Percentiles rank a stretch among this genome's conserved stretches.
These are phyloP conservation scores for Nothophaeocryptopus gaeumannii DNA, from an alignment of 2,329 filamentous ascomycete genomes.

Conservation along the genomic window DNA sequence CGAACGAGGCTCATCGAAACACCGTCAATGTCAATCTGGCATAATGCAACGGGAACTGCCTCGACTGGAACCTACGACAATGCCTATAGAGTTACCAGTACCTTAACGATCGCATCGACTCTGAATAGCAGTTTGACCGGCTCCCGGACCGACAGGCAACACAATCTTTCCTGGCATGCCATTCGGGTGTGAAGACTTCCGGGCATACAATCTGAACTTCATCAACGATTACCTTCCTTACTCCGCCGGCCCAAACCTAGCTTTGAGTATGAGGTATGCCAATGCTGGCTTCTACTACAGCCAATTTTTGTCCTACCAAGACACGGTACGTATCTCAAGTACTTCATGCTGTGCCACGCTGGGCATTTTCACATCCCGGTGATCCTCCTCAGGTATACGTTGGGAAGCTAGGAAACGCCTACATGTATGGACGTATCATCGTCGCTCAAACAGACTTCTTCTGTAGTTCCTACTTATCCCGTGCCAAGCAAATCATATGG, in stretches of 20 bases:
- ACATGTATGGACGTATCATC: constrained; percentile 60
- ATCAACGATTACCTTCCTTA: constrained; percentile 57
- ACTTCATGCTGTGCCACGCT: background rate
- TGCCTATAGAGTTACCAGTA: constrained; percentile 59
- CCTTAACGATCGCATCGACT: constrained; percentile 62
- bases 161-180: constrained; percentile 60
- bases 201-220: constrained; percentile 66
- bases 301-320: constrained; percentile 66
- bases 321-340: constrained; percentile 52
- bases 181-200: constrained; percentile 62
- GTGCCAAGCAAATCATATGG: background rate
- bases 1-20: constrained; percentile 49
- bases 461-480: constrained; percentile 31
- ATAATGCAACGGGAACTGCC: constrained; percentile 52
- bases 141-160: constrained; percentile 59
- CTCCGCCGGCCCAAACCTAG: constrained; percentile 57
- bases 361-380: background rate
- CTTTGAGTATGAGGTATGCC: constrained; percentile 59
- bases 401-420: constrained; percentile 64
- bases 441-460: constrained; percentile 67
- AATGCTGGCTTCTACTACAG: constrained; percentile 67
- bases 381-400: constrained; percentile 52
- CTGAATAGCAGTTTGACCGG: constrained; percentile 62
- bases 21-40: constrained; percentile 59
- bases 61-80: constrained; percentile 54